Evolutionary conservation across 768 basidiomycete genomes (phyloP).

Genomic region (Suillus subaureus): DNA sequence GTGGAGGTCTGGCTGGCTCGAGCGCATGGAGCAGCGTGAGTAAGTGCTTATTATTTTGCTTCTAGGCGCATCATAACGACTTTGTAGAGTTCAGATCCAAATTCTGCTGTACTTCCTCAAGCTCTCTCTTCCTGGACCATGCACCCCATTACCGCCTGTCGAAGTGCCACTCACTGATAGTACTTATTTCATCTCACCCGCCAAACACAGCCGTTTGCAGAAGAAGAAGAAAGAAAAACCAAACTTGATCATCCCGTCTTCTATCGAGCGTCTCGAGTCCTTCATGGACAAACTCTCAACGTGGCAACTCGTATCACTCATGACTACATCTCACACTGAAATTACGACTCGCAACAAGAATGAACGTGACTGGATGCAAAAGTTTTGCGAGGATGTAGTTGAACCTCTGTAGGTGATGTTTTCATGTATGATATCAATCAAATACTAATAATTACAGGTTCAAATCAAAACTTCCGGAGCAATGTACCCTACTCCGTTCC

Average conservation of each 20-base stretch:
- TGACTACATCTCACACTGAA: conserved; percentile 38
- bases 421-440: conserved; percentile 1
- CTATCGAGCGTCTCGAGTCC: conserved; percentile 61
- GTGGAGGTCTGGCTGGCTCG: conserved; percentile 60
- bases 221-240: conserved; percentile 26
- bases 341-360: conserved; percentile 13
- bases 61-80: not conserved
- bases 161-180: conserved; percentile 24
- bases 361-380: conserved; percentile 73
- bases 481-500: conserved; percentile 58
- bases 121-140: conserved; percentile 58
- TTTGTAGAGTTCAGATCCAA: conserved; percentile 70
- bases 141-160: conserved; percentile 31
- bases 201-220: not conserved
- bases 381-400: conserved; percentile 67
- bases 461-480: conserved; percentile 49
- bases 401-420: conserved; percentile 55
- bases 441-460: conserved; percentile 46
- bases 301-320: conserved; percentile 62
- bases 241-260: conserved; percentile 25
- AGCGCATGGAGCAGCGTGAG: conserved; percentile 72
- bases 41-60: conserved; percentile 30
- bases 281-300: conserved; percentile 81
- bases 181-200: conserved; percentile 11
- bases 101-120: conserved; percentile 70